Evolutionary conservation across 2,329 filamentous ascomycete species (phyloP), one percentile per base, ranked within the genome.

Genomic region (Lasiodiplodia sp.): DNA sequence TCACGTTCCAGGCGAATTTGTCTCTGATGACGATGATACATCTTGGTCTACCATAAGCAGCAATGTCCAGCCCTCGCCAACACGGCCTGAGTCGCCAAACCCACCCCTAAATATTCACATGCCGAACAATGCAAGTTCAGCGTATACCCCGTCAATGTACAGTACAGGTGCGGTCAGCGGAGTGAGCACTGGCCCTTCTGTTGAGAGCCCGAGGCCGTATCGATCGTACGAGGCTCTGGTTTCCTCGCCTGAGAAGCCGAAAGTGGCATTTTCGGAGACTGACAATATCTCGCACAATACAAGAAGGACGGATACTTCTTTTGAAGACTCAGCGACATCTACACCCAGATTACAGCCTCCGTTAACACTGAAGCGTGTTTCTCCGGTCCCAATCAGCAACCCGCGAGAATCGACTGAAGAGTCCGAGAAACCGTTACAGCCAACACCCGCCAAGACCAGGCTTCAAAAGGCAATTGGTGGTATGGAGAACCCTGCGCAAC

Each of bases 401-500:
- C 25, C 11, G 11, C 16, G 21, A 25, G 11, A 10, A 2, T 25
- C 23, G 7, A 21, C 31, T 18, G 31, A 12, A 4, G 47, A 23
- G 28, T 51, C 28, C 2, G 56, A 37, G 14, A 31, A 21, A 8
- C 53, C 28, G 10, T 8, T 44, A 7, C 44, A 28, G 16, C 53
- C 65, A 16, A 18, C 53, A 38, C 25, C 40, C 3, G 31, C 57
- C 21, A 56, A 55, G 23, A n/a, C 23, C 1, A 34, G 44, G 2
- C 47, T 68, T 10, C 23, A 44, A 40, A 44, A n/a, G 14, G 77
- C 81, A 11, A 78, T 83, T 6, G 77, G 77, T 34, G 78, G 76
- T 0, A 69, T 83, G 6, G 81, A 83, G 69, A 75, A 78, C n/a
- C 74, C 83, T 56, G 80, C 83, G 68, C 75, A 81, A 68, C 78